phyloP scores from a whole-genome alignment of 1,284 basidiomycete species.

The Cerioporus squamosus region DNA sequence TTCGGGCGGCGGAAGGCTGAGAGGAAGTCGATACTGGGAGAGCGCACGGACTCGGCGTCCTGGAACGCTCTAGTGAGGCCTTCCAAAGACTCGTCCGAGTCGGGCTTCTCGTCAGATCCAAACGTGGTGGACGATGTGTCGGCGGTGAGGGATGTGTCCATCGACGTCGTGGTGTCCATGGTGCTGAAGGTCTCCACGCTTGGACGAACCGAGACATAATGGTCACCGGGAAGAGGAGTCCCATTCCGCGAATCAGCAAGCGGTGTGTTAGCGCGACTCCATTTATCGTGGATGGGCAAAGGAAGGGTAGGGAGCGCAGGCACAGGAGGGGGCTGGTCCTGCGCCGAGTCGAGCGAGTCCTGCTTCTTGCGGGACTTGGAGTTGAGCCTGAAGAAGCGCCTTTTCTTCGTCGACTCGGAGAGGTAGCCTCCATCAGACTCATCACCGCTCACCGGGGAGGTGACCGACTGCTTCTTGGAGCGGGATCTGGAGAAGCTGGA shows the following conservation, averaged over 20 bases:
- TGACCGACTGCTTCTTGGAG: conserved; percentile 27
- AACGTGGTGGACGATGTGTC: conserved; percentile 13
- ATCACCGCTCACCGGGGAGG: conserved; percentile 33
- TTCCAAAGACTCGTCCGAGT: conserved; percentile 20
- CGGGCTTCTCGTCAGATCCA: conserved; percentile 18
- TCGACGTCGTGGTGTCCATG: conserved; percentile 9
- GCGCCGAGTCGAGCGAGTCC: conserved; percentile 26
- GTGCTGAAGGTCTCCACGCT: conserved; percentile 21
- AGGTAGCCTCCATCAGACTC: conserved; percentile 46
- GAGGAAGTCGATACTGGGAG: conserved; percentile 34
- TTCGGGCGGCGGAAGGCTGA: conserved; percentile 28
- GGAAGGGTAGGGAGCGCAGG: conserved; percentile 37
- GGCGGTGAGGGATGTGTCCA: conserved; percentile 9
- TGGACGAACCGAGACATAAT: conserved; percentile 9
- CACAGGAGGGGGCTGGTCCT: conserved; percentile 40
- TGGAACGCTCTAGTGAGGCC: conserved; percentile 33
- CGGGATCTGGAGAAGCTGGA: conserved; percentile 25
- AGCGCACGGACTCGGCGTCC: conserved; percentile 36
- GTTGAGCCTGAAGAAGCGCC: conserved; percentile 39
- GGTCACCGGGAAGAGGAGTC: conserved; percentile 24
- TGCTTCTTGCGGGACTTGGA: conserved; percentile 35
- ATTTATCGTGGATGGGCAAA: conserved; percentile 57
- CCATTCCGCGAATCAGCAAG: conserved; percentile 22
- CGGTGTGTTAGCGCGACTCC: conserved; percentile 40
- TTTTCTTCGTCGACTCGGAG: conserved; percentile 40